Evolutionary conservation across 345 rosid species (phyloP).

Genomic region (Acer saccharum): DNA sequence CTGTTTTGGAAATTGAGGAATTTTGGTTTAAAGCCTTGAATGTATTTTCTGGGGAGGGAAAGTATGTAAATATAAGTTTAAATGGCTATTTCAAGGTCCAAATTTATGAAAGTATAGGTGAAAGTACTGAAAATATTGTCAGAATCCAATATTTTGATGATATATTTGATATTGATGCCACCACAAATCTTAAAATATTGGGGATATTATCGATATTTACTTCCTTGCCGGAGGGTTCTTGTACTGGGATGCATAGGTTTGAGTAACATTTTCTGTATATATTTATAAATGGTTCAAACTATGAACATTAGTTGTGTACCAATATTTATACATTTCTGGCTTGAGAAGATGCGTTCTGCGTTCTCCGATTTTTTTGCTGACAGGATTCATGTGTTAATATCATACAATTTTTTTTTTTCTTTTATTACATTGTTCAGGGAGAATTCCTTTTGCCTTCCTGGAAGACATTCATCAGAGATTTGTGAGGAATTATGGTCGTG

Average conservation of each 20-base stretch:
- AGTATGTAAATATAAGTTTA: neutral
- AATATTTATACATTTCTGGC: neutral
- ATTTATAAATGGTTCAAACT: neutral
- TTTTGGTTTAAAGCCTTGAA: neutral
- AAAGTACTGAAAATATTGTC: neutral
- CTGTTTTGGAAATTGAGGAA: neutral
- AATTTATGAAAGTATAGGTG: neutral
- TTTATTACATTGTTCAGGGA: constrained; percentile 45
- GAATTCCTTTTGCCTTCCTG: constrained; percentile 88
- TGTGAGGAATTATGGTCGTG: constrained; percentile 69
- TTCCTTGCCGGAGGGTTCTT: neutral
- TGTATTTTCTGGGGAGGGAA: neutral
- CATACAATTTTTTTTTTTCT: neutral
- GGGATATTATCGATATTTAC: neutral
- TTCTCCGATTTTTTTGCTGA: neutral
- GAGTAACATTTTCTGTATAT: neutral
- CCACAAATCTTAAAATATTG: neutral
- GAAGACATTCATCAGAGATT: constrained; percentile 96
- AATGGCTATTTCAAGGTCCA: neutral
- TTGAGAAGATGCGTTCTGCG: neutral
- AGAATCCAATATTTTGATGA: neutral
- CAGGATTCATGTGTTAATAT: neutral
- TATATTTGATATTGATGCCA: neutral
- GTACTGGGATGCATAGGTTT: neutral
- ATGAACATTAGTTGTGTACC: no score